Evolutionary conservation across 805 yeast genomes (phyloP), one percentile per base, ranked within the genome.

Genomic region (Starmerella apicola): DNA sequence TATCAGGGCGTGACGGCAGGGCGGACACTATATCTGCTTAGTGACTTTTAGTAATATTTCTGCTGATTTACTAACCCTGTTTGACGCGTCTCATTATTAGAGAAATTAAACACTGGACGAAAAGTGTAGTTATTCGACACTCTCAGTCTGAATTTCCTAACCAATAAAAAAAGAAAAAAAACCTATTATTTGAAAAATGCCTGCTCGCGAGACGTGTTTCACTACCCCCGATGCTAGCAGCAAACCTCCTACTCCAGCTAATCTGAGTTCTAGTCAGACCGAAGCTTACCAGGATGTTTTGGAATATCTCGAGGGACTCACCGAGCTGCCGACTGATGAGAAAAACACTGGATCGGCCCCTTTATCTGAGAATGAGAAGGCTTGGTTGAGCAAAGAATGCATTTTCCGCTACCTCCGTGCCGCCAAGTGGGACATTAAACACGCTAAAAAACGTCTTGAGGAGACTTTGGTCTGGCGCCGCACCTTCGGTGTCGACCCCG

Each of bases 351-450:
- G 51, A 23, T 69, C 70, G 37, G 56, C 55, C 31, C 61, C 67
- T 1, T 54, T 68, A 33, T 57, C 56, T 41, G 64, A 56, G 17
- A 63, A 64, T 33, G 98, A 91, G 59, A 80, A 76, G 58, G 78
- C 94, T 0, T 91, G 98, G 98, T 66, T 91, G 41, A 81, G 96
- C 2, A 71, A 80, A 52, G 98, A 91, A 58, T 91, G 98, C 57
- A 67, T 91, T 42, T 61, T 84, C 53, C 72, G 99, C 57, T 91
- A 91, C 58, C 64, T 88, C 40, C 71, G 96, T 41, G 99, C 98
- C 19, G 81, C 95, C 19, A 88, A 84, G 58, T 91, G 98, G 98
- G 68, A 71, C 23, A 68, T 68, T 1, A 60, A 68, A 22, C 82
- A 78, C 10, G 81, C 93, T 29, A 77, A 76, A 36, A 70, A 70